A percentile compares a stretch with the other conserved stretches of the same genome.
phyloP scores from a whole-genome alignment of 2,329 filamentous ascomycete species.

The Neonectria magnoliae region DNA sequence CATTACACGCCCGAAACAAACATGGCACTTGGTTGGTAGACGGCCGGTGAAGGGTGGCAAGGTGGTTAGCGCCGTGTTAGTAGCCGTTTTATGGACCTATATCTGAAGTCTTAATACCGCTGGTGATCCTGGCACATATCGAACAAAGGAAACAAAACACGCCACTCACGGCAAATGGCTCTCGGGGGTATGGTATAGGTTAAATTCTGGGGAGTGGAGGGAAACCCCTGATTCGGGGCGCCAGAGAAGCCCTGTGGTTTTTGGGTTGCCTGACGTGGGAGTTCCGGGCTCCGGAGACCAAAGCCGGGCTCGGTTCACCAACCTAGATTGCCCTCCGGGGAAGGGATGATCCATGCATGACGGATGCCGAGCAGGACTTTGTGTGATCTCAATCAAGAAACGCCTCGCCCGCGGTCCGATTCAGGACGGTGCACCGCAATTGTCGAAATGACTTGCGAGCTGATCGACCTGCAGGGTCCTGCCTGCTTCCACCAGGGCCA shows the following conservation, averaged over 20 bases:
- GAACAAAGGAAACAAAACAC: constrained; percentile 26
- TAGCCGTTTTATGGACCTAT: constrained; percentile 43
- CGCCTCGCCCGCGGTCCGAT: constrained; percentile 28
- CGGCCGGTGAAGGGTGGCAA: constrained; percentile 1
- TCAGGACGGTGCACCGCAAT: constrained; percentile 25
- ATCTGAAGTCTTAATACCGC: constrained; percentile 38
- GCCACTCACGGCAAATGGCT: constrained; percentile 20
- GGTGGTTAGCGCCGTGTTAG: constrained; percentile 38
- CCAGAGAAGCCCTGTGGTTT: constrained; percentile 5
- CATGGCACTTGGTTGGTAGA: constrained; percentile 42
- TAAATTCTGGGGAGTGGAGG: constrained; percentile 27
- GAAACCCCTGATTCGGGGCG: constrained; percentile 8
- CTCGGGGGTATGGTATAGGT: constrained; percentile 19
- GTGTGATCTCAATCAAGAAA: constrained; percentile 26
- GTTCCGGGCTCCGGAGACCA: constrained; percentile 17
- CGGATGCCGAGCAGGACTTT: constrained; percentile 27
- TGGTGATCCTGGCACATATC: constrained; percentile 23
- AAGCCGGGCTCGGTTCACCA: constrained; percentile 2
- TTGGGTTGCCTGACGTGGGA: constrained; percentile 6
- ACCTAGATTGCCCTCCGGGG: constrained; percentile 8
- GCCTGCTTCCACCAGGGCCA: constrained; percentile 55
- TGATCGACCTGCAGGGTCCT: constrained; percentile 47
- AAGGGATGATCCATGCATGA: constrained; percentile 17
- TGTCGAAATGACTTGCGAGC: constrained; percentile 44
- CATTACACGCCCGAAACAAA: constrained; percentile 29